Percentiles rank a stretch among this genome's conserved stretches.
Evolutionary conservation across 176 grass and related monocot species (phyloP).

Genomic region (Zea mays): Zm-B73-REFERENCE-NAM-5.0 NC_050104.1:147545501-147546000

Average conservation of each 20-base stretch:
- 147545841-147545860: too few species aligned
- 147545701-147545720: neutral
- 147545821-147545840: too few species aligned
- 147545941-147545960: neutral
- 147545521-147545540: neutral
- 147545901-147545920: too few species aligned
- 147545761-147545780: too few species aligned
- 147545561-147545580: too few species aligned
- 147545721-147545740: too few species aligned
- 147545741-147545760: too few species aligned
- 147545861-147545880: too few species aligned
- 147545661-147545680: neutral
- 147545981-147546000: neutral
- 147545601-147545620: neutral
- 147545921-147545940: too few species aligned
- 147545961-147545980: neutral
- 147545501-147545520: neutral
- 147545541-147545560: neutral
- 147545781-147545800: too few species aligned
- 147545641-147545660: constrained; percentile 9
- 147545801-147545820: too few species aligned
- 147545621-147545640: neutral
- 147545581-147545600: neutral
- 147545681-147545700: neutral
- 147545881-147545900: too few species aligned